Percentiles rank a stretch among this genome's conserved stretches.
Evolutionary conservation across 163 green algal genomes (phyloP).

Genomic region (Picocystis sp.): DNA sequence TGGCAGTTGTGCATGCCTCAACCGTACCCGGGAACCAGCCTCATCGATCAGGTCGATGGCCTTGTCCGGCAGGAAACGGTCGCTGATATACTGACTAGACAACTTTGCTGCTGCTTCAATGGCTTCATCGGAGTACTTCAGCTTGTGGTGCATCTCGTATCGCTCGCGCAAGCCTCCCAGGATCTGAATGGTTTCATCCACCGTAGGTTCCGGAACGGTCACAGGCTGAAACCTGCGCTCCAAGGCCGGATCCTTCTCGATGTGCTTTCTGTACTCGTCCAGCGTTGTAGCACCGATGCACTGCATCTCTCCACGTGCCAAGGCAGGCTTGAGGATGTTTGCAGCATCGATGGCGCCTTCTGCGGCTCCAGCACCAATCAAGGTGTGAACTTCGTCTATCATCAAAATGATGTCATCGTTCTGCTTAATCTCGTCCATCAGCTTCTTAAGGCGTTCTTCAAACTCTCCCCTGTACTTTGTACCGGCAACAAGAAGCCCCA

Average conservation of each 20-base stretch:
- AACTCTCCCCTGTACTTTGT: slow-evolving; percentile 43
- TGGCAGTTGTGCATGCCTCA: slow-evolving; percentile 24
- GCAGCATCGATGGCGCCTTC: slow-evolving; percentile 46
- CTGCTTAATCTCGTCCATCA: slow-evolving; percentile 99
- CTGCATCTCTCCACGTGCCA: slow-evolving; percentile 38
- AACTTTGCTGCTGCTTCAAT: slow-evolving; percentile 27
- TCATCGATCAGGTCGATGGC: slow-evolving; percentile 51
- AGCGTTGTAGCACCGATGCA: slow-evolving; percentile 38
- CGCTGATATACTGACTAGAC: slow-evolving; percentile 59
- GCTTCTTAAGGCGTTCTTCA: slow-evolving; percentile 32
- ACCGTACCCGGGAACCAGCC: slow-evolving; percentile 44
- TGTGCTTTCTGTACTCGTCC: slow-evolving; percentile 43
- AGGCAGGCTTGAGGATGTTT: slow-evolving; percentile 60
- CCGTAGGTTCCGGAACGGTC: slow-evolving; percentile 11
- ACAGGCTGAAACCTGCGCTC: slow-evolving; percentile 45
- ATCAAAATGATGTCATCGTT: slow-evolving; percentile 80
- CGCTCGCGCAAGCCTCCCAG: slow-evolving; percentile 27
- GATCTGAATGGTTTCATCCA: slow-evolving; percentile 20
- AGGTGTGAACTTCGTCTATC: slow-evolving; percentile 78
- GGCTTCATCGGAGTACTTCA: slow-evolving; percentile 22
- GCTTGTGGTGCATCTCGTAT: slow-evolving; percentile 40
- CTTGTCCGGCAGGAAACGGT: slow-evolving; percentile 51
- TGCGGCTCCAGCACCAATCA: slow-evolving; percentile 42
- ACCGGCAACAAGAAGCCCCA: slow-evolving; percentile 26
- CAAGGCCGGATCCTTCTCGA: slow-evolving; percentile 53